Conservation (phyloP, 2,329 filamentous ascomycete species). For the Colletotrichum sp. region DNA sequence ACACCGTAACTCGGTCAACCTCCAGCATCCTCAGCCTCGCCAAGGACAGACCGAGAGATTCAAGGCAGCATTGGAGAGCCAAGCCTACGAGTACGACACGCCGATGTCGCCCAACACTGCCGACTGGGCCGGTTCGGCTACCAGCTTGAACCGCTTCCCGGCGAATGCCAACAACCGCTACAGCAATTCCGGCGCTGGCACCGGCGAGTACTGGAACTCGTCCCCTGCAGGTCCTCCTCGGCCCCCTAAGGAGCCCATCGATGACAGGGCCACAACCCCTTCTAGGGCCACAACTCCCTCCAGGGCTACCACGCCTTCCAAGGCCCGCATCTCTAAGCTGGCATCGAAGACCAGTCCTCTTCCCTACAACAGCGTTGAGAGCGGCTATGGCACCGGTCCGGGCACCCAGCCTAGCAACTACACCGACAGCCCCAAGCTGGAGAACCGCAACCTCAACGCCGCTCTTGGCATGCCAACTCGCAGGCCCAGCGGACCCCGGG, state of each 20-base stretch:
- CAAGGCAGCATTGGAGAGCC: constrained; percentile 74
- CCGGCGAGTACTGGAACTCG: constrained; percentile 49
- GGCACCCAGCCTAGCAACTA: constrained; percentile 51
- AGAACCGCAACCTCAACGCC: constrained; percentile 62
- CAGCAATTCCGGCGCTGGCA: constrained; percentile 34
- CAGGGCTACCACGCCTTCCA: constrained; percentile 46
- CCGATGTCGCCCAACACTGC: constrained; percentile 65
- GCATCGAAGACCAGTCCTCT: constrained; percentile 57
- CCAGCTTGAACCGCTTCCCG: constrained; percentile 60
- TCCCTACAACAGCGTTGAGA: constrained; percentile 62
- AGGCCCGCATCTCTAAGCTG: constrained; percentile 54
- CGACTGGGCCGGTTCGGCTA: constrained; percentile 67
- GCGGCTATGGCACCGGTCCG: constrained; percentile 56
- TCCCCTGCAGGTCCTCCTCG: constrained; percentile 56
- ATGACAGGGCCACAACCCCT: constrained; percentile 45
- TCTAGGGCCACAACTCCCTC: constrained; percentile 36
- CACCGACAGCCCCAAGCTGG: constrained; percentile 56
- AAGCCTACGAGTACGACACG: constrained; percentile 71
- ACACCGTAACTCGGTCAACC: constrained; percentile 79
- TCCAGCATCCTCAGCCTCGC: constrained; percentile 80
- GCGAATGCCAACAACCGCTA: constrained; percentile 53
- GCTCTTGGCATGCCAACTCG: constrained; percentile 57
- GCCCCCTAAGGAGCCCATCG: constrained; percentile 68
- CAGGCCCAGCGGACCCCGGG: constrained; percentile 62
- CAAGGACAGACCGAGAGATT: constrained; percentile 77